A percentile compares a stretch with the other conserved stretches of the same genome.
These are phyloP conservation scores for Chytridium lagenaria DNA, from an alignment of 371 early-diverging fungal genomes.

Conservation along the genomic window DNA sequence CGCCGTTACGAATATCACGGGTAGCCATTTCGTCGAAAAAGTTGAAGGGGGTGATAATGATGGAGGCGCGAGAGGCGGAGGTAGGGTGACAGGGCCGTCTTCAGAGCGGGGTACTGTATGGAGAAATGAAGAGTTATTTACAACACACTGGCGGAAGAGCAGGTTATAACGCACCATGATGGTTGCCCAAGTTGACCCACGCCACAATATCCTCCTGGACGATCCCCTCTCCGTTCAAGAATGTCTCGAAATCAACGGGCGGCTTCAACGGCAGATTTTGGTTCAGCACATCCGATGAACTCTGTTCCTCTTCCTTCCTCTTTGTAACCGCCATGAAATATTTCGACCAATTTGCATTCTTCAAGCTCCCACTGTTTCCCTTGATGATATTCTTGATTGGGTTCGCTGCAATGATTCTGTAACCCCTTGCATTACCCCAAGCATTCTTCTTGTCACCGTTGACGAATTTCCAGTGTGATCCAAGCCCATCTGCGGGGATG, in stretches of 20 bases:
- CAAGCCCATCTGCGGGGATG: background rate
- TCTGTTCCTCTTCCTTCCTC: constrained; percentile 23
- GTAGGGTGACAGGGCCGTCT: constrained; percentile 27
- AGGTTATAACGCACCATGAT: constrained; percentile 1
- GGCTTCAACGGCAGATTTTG: constrained; percentile 18
- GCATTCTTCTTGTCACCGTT: constrained; percentile 22
- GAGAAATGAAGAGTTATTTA: no score
- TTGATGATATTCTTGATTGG: background rate
- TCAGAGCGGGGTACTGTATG: constrained; percentile 25
- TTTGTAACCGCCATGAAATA: constrained; percentile 16
- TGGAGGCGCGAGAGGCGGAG: constrained; percentile 13
- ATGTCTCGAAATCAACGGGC: constrained; percentile 21
- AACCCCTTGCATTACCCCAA: constrained; percentile 24
- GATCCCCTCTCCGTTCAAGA: constrained; percentile 24
- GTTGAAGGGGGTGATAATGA: constrained; percentile 34
- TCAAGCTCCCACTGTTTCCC: background rate
- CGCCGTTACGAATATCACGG: background rate
- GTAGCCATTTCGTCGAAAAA: constrained; percentile 27
- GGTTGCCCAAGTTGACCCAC: constrained; percentile 31
- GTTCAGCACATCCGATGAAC: constrained; percentile 21
- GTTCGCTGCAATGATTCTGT: constrained; percentile 22
- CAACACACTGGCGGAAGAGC: no score
- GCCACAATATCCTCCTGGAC: constrained; percentile 24
- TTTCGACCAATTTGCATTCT: constrained; percentile 27
- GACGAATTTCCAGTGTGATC: constrained; percentile 8